Conservation (phyloP, 305 asterid species). For the Rubia peregrina region DNA sequence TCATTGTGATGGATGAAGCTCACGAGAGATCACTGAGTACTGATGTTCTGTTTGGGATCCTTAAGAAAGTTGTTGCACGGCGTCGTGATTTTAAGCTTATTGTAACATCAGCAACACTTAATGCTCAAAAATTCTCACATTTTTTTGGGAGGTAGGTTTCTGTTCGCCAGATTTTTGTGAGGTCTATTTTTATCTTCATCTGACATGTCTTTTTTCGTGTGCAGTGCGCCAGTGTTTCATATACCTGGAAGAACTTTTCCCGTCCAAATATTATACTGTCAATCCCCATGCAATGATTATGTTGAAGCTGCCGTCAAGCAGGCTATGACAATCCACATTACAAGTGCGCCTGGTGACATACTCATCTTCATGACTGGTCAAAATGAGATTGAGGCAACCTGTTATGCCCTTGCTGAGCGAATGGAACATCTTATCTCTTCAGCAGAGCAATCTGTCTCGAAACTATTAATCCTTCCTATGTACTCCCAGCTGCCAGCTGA, state of each 20-base stretch:
- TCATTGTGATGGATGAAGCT: conserved; percentile 97
- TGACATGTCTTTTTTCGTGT: conserved; percentile 5
- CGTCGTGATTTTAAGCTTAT: conserved; percentile 97
- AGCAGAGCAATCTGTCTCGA: conserved; percentile 67
- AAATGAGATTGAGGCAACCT: conserved; percentile 96
- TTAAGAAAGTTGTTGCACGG: conserved; percentile 89
- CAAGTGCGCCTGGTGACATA: conserved; percentile 91
- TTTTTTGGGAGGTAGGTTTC: conserved; percentile 78
- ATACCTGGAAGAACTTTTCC: conserved; percentile 98
- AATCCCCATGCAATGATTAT: conserved; percentile 91
- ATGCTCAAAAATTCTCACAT: conserved; percentile 83
- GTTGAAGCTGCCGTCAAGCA: conserved; percentile 98
- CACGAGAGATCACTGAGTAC: conserved; percentile 93
- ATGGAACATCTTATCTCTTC: conserved; percentile 76
- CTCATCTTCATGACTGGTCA: conserved; percentile 98
- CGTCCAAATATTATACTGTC: conserved; percentile 64
- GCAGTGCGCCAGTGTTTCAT: conserved; percentile 89
- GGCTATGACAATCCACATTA: conserved; percentile 82
- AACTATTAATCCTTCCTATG: conserved; percentile 75
- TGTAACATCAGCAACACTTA: conserved; percentile 95
- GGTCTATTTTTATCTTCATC: not conserved
- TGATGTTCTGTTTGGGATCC: conserved; percentile 92
- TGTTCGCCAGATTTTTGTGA: not conserved
- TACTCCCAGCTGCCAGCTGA: conserved; percentile 99
- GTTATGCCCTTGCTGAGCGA: conserved; percentile 82